These are phyloP conservation scores for Pseudogymnoascus sp. DNA, from an alignment of 2,329 filamentous ascomycete genomes.

Conservation along the genomic window DNA sequence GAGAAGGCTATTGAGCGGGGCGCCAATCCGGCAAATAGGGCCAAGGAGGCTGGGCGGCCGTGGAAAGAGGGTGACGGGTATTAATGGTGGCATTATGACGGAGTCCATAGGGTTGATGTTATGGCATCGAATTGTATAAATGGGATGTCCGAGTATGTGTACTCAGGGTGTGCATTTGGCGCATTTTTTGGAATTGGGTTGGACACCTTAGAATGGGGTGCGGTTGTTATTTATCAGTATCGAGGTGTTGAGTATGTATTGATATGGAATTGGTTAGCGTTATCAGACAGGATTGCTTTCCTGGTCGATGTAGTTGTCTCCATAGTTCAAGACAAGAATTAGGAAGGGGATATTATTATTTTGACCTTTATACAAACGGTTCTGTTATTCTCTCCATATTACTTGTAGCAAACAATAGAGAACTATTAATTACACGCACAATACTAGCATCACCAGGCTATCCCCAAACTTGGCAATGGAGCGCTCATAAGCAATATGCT, in stretches of 20 bases:
- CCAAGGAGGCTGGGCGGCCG: constrained; percentile 6
- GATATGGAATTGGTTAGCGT: background rate
- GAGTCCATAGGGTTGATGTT: background rate
- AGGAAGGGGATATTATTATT: background rate
- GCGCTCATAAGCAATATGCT: background rate
- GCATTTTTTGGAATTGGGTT: constrained; percentile 5
- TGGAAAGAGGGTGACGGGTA: constrained; percentile 11
- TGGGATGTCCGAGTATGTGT: constrained; percentile 4
- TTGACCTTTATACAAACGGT: background rate
- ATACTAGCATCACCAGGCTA: background rate
- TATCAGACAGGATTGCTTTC: background rate
- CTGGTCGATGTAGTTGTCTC: background rate
- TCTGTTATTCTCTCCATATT: background rate
- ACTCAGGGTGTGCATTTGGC: background rate
- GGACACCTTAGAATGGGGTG: background rate
- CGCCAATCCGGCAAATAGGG: background rate
- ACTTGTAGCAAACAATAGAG: background rate
- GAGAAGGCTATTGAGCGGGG: constrained; percentile 5
- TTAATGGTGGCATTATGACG: background rate
- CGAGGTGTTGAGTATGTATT: background rate
- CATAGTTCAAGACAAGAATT: background rate
- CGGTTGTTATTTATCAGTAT: background rate
- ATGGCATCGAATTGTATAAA: constrained; percentile 21
- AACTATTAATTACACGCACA: background rate
- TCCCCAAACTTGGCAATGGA: background rate